Percentiles rank a stretch among this genome's conserved stretches.
Evolutionary conservation across 1,284 basidiomycete genomes (phyloP).

Genomic region (Psilocybe mexicana): DNA sequence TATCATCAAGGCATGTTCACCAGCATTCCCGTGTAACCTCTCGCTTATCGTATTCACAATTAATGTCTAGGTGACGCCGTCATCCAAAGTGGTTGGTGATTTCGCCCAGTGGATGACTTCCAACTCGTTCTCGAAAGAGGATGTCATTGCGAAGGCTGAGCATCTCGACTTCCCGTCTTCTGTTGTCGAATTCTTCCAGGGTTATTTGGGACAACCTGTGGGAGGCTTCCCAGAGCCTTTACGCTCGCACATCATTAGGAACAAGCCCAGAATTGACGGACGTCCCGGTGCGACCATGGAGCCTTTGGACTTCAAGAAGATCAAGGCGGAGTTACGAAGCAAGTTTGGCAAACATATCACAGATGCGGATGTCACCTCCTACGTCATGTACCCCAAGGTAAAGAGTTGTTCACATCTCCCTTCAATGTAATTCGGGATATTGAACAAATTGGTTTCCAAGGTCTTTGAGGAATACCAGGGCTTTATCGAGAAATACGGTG

Average conservation of each 20-base stretch:
- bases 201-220: constrained; percentile 94
- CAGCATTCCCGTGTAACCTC: background rate
- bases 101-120: constrained; percentile 99
- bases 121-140: constrained; percentile 85
- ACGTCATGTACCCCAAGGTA: constrained; percentile 96
- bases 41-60: background rate
- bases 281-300: constrained; percentile 88
- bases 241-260: constrained; percentile 88
- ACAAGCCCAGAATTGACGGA: constrained; percentile 91
- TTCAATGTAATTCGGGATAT: background rate
- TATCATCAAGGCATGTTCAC: constrained; percentile 78
- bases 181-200: constrained; percentile 97
- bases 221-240: constrained; percentile 99
- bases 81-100: constrained; percentile 99
- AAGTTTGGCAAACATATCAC: constrained; percentile 96
- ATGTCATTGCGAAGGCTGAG: constrained; percentile 86
- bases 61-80: constrained; percentile 80
- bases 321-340: constrained; percentile 89
- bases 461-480: constrained; percentile 97
- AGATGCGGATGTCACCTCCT: constrained; percentile 91
- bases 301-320: constrained; percentile 94
- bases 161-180: constrained; percentile 97
- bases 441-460: constrained; percentile 36
- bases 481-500: constrained; percentile 95
- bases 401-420: constrained; percentile 10